phyloP scores from a whole-genome alignment of 140 eudicot genomes.

The Anethum foeniculum region DNA sequence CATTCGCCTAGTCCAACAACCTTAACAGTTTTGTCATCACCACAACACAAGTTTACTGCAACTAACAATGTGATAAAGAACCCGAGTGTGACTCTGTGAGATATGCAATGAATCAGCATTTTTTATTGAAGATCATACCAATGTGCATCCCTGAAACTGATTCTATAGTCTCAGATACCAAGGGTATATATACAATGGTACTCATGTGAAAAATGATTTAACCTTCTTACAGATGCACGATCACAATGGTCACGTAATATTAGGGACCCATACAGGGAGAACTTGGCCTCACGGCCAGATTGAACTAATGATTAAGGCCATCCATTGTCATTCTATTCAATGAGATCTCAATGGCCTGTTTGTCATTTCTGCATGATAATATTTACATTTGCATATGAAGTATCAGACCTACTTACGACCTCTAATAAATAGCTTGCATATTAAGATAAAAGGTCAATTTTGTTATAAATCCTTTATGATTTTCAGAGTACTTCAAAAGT shows the following conservation, averaged over 20 bases:
- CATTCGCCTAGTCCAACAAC: slow-evolving; percentile 69
- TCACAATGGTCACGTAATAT: slow-evolving; percentile 50
- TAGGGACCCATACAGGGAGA: slow-evolving; percentile 34
- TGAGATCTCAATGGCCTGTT: slow-evolving; percentile 42
- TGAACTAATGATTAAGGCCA: slow-evolving; percentile 2
- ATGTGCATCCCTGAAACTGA: background rate
- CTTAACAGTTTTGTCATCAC: slow-evolving; percentile 42
- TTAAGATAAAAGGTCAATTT: background rate
- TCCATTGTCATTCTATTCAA: slow-evolving; percentile 37
- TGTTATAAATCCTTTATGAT: background rate
- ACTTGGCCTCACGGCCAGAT: slow-evolving; percentile 4
- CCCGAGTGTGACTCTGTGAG: slow-evolving; percentile 32
- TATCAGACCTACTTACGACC: slow-evolving; percentile 28
- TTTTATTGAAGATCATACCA: slow-evolving; percentile 9
- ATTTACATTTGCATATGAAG: slow-evolving; percentile 3
- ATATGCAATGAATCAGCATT: slow-evolving; percentile 39
- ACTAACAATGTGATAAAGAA: slow-evolving; percentile 36
- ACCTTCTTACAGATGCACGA: slow-evolving; percentile 28
- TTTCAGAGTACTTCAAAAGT: background rate
- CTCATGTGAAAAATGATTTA: background rate
- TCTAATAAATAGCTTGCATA: slow-evolving; percentile 24
- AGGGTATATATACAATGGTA: slow-evolving; percentile 37
- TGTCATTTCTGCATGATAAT: slow-evolving; percentile 18
- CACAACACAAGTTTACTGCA: slow-evolving; percentile 31
- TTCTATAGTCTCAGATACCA: background rate